Percentiles rank a stretch among this genome's conserved stretches.
Evolutionary conservation across 169 alveolate genomes (phyloP).

Genomic region (Neospora caninum): DNA sequence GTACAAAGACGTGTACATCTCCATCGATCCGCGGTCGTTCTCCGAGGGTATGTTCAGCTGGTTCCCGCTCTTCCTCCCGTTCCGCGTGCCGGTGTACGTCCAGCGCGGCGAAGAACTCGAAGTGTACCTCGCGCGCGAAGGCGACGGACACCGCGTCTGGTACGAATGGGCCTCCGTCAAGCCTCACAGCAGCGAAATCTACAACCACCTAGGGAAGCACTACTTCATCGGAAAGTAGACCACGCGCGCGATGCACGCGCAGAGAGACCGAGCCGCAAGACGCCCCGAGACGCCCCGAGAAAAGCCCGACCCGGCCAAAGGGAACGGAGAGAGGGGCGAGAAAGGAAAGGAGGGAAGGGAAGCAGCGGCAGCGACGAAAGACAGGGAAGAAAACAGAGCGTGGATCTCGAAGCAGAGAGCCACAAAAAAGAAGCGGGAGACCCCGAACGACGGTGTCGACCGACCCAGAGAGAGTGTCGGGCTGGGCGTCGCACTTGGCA

Average conservation of each 20-base stretch:
- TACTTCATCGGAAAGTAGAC: conserved; percentile 58
- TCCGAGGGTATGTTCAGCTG: conserved; percentile 83
- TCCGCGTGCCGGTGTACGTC: conserved; percentile 75
- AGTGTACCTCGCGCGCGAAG: conserved; percentile 78
- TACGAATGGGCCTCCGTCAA: conserved; percentile 81
- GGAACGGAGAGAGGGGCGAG: background rate
- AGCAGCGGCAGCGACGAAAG: background rate
- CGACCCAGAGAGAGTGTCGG: too few relatives aligned
- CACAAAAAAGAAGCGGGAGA: background rate
- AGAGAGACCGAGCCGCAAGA: too few relatives aligned
- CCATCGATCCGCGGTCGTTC: conserved; percentile 79
- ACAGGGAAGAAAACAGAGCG: background rate
- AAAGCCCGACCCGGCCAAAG: background rate
- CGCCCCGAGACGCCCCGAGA: background rate
- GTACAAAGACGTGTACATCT: conserved; percentile 72
- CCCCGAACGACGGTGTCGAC: too few relatives aligned
- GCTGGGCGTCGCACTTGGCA: too few relatives aligned
- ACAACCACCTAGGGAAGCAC: conserved; percentile 65
- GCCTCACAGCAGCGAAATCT: conserved; percentile 58
- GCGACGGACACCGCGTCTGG: conserved; percentile 80
- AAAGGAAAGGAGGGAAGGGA: background rate
- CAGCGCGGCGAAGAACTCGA: conserved; percentile 63
- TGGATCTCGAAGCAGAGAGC: too few relatives aligned
- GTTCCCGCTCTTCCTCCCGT: conserved; percentile 89
- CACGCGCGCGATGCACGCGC: background rate